Percentiles rank a stretch among this genome's conserved stretches.
phyloP scores from a whole-genome alignment of 495 filamentous ascomycete species.

The Apodospora peruviana region DNA sequence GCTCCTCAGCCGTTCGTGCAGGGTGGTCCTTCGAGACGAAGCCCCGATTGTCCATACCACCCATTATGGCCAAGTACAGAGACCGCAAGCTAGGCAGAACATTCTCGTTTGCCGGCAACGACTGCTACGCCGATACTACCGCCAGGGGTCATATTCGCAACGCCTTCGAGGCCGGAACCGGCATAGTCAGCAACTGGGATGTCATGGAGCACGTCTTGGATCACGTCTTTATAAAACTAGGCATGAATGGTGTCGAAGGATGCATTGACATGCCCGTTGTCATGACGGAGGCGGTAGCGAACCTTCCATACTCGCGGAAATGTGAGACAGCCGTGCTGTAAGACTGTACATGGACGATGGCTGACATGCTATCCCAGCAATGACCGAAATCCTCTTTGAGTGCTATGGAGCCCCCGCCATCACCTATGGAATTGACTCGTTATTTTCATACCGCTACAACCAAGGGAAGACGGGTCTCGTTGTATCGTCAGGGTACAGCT shows the following conservation, averaged over 20 bases:
- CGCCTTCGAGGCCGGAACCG: constrained; percentile 84
- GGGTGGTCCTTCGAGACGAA: constrained; percentile 87
- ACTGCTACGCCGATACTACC: constrained; percentile 90
- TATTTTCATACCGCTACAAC: constrained; percentile 93
- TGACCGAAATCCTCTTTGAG: constrained; percentile 96
- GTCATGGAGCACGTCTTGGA: constrained; percentile 90
- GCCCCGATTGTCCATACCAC: constrained; percentile 74
- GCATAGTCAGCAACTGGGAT: constrained; percentile 95
- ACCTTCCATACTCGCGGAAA: constrained; percentile 76
- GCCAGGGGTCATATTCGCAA: constrained; percentile 84
- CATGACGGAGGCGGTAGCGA: constrained; percentile 94
- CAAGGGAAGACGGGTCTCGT: constrained; percentile 82
- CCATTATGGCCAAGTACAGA: constrained; percentile 87
- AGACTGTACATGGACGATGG: not conserved
- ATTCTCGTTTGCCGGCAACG: constrained; percentile 83
- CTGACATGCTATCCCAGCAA: constrained; percentile 49
- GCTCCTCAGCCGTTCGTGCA: constrained; percentile 80
- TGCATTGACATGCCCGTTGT: constrained; percentile 79
- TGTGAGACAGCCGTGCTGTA: constrained; percentile 46
- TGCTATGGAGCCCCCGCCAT: constrained; percentile 84
- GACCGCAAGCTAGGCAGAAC: constrained; percentile 87
- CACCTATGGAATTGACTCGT: constrained; percentile 88
- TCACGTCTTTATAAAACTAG: constrained; percentile 87
- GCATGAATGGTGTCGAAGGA: constrained; percentile 68
- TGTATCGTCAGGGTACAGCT: constrained; percentile 83